A percentile compares a stretch with the other conserved stretches of the same genome.
Evolutionary conservation across 371 early-diverging fungal genomes (phyloP).

Genomic region (Sanchytrium tribonematis): DNA sequence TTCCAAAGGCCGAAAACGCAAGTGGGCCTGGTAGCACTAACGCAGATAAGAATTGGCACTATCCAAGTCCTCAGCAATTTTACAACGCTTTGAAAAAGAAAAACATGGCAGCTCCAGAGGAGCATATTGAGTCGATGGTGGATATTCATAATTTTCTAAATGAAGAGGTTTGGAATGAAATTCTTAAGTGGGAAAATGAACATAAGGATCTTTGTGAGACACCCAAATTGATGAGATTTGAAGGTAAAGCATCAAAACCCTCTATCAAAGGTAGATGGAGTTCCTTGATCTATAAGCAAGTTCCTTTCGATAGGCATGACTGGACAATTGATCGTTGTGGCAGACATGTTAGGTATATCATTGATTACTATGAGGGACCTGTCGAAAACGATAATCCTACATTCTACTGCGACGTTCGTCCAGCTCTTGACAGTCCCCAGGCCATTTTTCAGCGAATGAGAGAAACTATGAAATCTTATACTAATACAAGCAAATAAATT

Average conservation of each 20-base stretch:
- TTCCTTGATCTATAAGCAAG: constrained; percentile 12
- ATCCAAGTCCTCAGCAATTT: constrained; percentile 83
- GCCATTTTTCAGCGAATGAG: neutral
- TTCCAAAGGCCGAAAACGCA: constrained; percentile 18
- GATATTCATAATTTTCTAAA: constrained; percentile 89
- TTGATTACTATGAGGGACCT: constrained; percentile 63
- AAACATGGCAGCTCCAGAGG: constrained; percentile 67
- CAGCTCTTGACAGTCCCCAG: neutral
- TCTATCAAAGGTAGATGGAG: constrained; percentile 40
- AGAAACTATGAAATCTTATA: neutral
- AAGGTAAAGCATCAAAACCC: constrained; percentile 45
- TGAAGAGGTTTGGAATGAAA: constrained; percentile 74
- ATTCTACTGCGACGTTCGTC: constrained; percentile 1
- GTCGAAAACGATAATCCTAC: constrained; percentile 14
- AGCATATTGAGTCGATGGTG: constrained; percentile 66
- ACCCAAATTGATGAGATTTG: constrained; percentile 47
- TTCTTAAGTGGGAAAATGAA: constrained; percentile 64
- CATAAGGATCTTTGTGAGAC: constrained; percentile 20
- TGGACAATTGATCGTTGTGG: constrained; percentile 89
- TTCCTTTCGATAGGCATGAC: constrained; percentile 87
- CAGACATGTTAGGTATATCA: constrained; percentile 57
- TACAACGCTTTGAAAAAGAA: constrained; percentile 80
- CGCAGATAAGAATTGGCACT: constrained; percentile 37
- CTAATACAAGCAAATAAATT: neutral
- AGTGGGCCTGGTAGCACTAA: neutral